These are phyloP conservation scores for Aurantiochytrium sp. DNA, from an alignment of 108 stramenopile genomes.

Conservation along the genomic window DNA sequence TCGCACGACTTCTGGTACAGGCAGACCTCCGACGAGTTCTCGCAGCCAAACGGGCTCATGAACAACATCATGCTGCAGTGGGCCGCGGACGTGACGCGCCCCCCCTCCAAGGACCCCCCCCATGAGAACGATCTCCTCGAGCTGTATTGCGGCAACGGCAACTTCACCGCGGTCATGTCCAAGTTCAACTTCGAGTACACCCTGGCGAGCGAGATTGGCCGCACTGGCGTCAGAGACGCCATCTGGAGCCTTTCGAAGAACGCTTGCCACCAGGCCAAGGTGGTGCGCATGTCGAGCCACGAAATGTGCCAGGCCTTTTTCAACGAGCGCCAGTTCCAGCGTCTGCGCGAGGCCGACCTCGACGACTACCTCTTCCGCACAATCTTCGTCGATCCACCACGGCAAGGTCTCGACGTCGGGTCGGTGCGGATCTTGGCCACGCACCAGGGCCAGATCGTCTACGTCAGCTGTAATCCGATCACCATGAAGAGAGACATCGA, in stretches of 20 bases:
- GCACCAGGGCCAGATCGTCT: slow-evolving; percentile 2
- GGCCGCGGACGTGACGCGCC: neutral
- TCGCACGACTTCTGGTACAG: neutral
- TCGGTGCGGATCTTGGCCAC: neutral
- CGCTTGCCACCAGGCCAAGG: neutral
- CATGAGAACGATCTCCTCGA: slow-evolving; percentile 31
- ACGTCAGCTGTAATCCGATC: slow-evolving; percentile 41
- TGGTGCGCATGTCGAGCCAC: slow-evolving; percentile 28
- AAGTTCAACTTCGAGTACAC: slow-evolving; percentile 7
- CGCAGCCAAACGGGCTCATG: slow-evolving; percentile 19
- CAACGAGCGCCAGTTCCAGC: neutral
- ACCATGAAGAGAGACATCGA: slow-evolving; percentile 34
- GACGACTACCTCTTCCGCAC: slow-evolving; percentile 9
- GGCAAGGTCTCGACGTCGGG: slow-evolving; percentile 30
- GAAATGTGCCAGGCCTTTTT: slow-evolving; percentile 1
- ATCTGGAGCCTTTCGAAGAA: neutral
- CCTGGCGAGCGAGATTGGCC: slow-evolving; percentile 35
- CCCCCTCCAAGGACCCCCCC: neutral
- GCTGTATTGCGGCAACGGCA: slow-evolving; percentile 43
- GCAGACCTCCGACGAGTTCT: neutral
- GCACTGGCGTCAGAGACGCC: neutral
- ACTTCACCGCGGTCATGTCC: slow-evolving; percentile 13
- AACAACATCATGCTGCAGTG: slow-evolving; percentile 20
- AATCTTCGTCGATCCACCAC: slow-evolving; percentile 40
- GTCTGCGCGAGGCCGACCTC: slow-evolving; percentile 18